Evolutionary conservation across 148 eudicot genomes (phyloP).

Genomic region (Vaccinium myrtillus): DNA sequence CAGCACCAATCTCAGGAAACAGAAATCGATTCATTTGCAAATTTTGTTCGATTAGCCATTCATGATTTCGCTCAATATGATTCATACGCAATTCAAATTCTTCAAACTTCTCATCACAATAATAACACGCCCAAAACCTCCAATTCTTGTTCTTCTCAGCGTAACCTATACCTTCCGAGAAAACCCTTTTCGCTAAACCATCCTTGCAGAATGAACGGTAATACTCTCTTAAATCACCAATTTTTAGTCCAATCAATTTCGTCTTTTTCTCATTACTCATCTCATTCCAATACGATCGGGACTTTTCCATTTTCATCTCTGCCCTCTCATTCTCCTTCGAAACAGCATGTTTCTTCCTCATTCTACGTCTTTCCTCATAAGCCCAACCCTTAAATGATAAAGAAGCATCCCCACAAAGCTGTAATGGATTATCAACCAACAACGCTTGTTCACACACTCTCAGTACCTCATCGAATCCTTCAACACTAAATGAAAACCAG

Average conservation of each 20-base stretch:
- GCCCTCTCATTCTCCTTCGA: neutral
- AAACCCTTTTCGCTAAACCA: neutral
- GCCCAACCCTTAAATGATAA: neutral
- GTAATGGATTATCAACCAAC: neutral
- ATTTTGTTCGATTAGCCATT: neutral
- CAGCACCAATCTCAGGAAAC: no score
- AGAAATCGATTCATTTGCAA: neutral
- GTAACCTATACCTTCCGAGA: neutral
- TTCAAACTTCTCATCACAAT: slow-evolving; percentile 2
- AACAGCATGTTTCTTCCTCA: neutral
- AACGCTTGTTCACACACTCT: neutral
- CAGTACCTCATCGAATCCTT: neutral
- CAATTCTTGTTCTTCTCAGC: neutral
- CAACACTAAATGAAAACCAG: neutral
- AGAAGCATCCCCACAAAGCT: neutral
- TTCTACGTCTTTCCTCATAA: neutral
- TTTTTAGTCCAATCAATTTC: neutral
- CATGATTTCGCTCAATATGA: neutral
- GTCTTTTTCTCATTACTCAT: neutral
- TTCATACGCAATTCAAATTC: neutral
- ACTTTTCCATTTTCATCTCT: neutral
- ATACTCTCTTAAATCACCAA: neutral
- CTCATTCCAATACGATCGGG: neutral
- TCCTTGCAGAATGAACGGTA: neutral
- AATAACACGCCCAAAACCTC: slow-evolving; percentile 7